phyloP scores from a whole-genome alignment of 345 rosid genomes.

The Punica granatum region DNA sequence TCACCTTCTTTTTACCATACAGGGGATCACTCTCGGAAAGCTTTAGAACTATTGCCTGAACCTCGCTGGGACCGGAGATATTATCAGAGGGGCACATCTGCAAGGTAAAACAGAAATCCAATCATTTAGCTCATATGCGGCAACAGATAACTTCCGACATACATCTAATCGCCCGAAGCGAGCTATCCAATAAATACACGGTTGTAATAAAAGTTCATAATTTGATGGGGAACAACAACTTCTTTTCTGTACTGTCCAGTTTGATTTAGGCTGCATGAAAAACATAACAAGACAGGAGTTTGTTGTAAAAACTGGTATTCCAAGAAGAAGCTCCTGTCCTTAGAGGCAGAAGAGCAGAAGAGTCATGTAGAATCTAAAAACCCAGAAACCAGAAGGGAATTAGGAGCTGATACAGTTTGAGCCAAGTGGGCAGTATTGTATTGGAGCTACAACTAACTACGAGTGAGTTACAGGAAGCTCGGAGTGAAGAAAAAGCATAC shows the following conservation, averaged over 20 bases:
- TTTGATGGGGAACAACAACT: background rate
- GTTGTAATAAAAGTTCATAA: background rate
- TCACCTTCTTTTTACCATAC: slow-evolving; percentile 59
- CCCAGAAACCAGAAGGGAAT: background rate
- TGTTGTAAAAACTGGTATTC: background rate
- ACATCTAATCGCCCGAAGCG: background rate
- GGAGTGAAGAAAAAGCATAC: background rate
- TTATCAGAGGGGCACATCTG: slow-evolving; percentile 34
- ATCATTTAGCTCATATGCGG: background rate
- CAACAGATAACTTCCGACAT: background rate
- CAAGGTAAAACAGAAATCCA: slow-evolving; percentile 6
- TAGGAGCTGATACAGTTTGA: no score
- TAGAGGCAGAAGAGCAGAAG: background rate
- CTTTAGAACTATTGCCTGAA: slow-evolving; percentile 34
- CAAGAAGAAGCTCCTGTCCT: background rate
- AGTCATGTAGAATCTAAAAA: background rate
- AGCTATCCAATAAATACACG: background rate
- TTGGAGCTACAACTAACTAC: background rate
- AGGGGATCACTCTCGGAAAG: slow-evolving; percentile 47
- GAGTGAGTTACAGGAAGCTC: background rate
- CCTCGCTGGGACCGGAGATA: slow-evolving; percentile 20
- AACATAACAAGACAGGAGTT: background rate
- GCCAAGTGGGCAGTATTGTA: no score
- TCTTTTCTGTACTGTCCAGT: background rate
- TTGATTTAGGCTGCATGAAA: no score